Percentiles rank a stretch among this genome's conserved stretches.
These are phyloP conservation scores for Aspergillus caelatus DNA, from an alignment of 2,329 filamentous ascomycete species.

Conservation along the genomic window DNA sequence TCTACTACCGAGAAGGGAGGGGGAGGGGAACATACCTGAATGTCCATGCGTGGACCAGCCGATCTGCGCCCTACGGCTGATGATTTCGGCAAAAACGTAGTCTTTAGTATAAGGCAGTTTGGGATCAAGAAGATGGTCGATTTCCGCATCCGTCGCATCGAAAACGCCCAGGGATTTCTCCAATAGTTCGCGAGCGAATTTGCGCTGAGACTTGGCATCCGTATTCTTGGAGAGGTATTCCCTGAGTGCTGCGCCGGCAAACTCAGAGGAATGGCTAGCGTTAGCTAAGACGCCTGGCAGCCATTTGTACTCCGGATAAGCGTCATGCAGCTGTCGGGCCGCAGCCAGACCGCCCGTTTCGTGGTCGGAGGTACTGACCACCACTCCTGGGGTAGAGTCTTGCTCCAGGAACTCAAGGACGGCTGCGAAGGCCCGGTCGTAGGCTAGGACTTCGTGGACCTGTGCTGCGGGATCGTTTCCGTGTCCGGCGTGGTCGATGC, in stretches of 20 bases:
- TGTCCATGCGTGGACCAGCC: conserved; percentile 97
- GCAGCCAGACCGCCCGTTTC: conserved; percentile 89
- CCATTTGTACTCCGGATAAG: conserved; percentile 75
- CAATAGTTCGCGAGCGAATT: conserved; percentile 72
- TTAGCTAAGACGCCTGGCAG: conserved; percentile 80
- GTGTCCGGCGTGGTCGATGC: conserved; percentile 94
- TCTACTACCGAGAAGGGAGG: neutral
- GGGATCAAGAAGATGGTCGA: conserved; percentile 64
- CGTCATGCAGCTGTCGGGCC: conserved; percentile 68
- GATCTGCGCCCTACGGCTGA: conserved; percentile 83
- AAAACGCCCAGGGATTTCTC: conserved; percentile 72
- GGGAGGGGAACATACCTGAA: conserved; percentile 49
- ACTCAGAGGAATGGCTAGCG: conserved; percentile 73
- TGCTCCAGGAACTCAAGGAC: conserved; percentile 83
- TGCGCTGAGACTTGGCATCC: conserved; percentile 51
- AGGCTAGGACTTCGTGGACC: conserved; percentile 91
- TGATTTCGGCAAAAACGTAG: conserved; percentile 76
- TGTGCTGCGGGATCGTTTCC: conserved; percentile 82
- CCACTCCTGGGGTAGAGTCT: conserved; percentile 70
- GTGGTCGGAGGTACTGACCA: conserved; percentile 92
- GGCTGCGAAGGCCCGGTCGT: conserved; percentile 80
- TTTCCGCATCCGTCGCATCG: conserved; percentile 72
- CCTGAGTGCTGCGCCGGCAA: conserved; percentile 65
- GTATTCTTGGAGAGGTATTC: conserved; percentile 56
- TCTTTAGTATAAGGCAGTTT: conserved; percentile 57